Evolutionary conservation across 352 stramenopile genomes (phyloP).

Genomic region (Phytophthora fragariaefolia): DNA sequence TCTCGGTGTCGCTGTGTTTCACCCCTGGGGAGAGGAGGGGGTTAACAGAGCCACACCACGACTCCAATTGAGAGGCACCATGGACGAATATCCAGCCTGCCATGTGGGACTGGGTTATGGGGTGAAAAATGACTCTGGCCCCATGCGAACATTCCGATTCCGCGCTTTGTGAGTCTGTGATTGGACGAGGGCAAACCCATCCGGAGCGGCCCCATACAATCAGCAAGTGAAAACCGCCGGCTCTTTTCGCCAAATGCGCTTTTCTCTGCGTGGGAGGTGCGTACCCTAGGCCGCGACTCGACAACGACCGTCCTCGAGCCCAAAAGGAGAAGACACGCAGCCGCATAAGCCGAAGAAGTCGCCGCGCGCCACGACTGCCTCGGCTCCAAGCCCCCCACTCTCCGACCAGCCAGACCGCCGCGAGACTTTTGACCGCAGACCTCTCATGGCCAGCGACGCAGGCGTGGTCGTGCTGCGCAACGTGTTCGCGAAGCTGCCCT

Average conservation of each 20-base stretch:
- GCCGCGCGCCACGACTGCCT: slow-evolving; percentile 11
- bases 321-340: slow-evolving; percentile 33
- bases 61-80: no score
- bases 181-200: slow-evolving; percentile 20
- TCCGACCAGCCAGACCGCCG: slow-evolving; percentile 17
- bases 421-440: slow-evolving; percentile 9
- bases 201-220: slow-evolving; percentile 11
- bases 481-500: slow-evolving; percentile 85
- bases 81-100: slow-evolving; percentile 1
- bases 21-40: no score
- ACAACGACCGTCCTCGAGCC: slow-evolving; percentile 40
- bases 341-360: slow-evolving; percentile 29
- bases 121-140: slow-evolving; percentile 4
- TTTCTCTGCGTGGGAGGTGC: slow-evolving; percentile 38
- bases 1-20: background rate
- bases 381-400: slow-evolving; percentile 8
- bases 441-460: slow-evolving; percentile 46
- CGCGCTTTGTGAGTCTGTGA: background rate
- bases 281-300: no score
- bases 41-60: background rate
- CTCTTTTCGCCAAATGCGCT: slow-evolving; percentile 26
- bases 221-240: slow-evolving; percentile 25
- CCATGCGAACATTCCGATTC: background rate
- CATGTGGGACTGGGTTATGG: background rate
- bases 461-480: slow-evolving; percentile 59